Percentiles rank a stretch among this genome's conserved stretches.
Evolutionary conservation across 2,329 filamentous ascomycete genomes (phyloP).

Genomic region (Aureobasidium sp.): DNA sequence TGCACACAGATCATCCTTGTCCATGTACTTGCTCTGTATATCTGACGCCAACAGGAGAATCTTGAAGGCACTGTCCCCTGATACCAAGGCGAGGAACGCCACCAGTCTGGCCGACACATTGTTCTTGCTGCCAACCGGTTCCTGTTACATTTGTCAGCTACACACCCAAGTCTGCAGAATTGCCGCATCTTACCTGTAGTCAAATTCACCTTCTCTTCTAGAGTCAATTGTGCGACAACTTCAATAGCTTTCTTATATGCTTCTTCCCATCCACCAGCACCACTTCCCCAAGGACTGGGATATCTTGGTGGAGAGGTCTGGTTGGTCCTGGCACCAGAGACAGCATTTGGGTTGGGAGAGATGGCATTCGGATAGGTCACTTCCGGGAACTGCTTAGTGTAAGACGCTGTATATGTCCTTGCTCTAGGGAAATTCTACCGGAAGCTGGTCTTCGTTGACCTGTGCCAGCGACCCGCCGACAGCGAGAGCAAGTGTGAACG

Average conservation of each 20-base stretch:
- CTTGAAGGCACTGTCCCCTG: conserved; percentile 31
- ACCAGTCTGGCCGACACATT: conserved; percentile 32
- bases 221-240: conserved; percentile 28
- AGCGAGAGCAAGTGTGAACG: not conserved
- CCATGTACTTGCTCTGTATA: conserved; percentile 27
- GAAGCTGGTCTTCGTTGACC: not conserved
- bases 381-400: not conserved
- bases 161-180: too few relatives aligned
- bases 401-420: not conserved
- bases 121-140: conserved; percentile 18
- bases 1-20: too few relatives aligned
- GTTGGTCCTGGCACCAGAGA: not conserved
- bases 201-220: conserved; percentile 31
- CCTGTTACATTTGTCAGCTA: conserved; percentile 16
- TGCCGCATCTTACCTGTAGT: conserved; percentile 22
- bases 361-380: conserved; percentile 3
- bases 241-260: conserved; percentile 26
- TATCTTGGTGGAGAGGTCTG: conserved; percentile 6
- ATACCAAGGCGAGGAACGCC: conserved; percentile 30
- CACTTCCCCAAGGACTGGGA: not conserved
- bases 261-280: conserved; percentile 21
- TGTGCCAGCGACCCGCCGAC: not conserved
- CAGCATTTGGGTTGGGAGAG: not conserved
- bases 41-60: conserved; percentile 32
- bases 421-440: not conserved